These are phyloP conservation scores for Krasilnikovozyma curviuscula DNA, from an alignment of 768 basidiomycete genomes.

Conservation along the genomic window DNA sequence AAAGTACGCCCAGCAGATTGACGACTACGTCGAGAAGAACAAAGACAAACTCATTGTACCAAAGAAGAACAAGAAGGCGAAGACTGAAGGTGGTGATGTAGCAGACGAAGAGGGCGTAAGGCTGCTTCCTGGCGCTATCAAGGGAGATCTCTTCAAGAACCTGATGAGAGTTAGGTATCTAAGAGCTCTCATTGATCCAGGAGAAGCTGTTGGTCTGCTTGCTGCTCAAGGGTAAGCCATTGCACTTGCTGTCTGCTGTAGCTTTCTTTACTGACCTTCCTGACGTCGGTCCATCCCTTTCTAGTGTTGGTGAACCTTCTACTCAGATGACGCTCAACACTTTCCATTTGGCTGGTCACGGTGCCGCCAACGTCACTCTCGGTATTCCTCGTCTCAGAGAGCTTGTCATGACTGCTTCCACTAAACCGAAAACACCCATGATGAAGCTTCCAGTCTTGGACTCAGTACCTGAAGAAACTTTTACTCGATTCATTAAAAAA, in stretches of 20 bases:
- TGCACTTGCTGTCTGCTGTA: no score
- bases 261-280: background rate
- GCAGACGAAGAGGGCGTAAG: background rate
- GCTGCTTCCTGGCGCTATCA: constrained; percentile 12
- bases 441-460: constrained; percentile 65
- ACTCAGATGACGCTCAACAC: constrained; percentile 99
- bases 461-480: constrained; percentile 35
- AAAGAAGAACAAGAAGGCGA: constrained; percentile 20
- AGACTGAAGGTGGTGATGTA: no score
- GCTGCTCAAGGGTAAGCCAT: constrained; percentile 94
- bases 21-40: constrained; percentile 58
- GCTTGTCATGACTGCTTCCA: constrained; percentile 96
- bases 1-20: constrained; percentile 60
- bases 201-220: constrained; percentile 91
- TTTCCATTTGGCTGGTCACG: constrained; percentile 98
- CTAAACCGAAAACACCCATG: constrained; percentile 87
- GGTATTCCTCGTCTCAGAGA: constrained; percentile 97
- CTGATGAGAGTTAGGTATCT: constrained; percentile 87
- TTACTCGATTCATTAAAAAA: constrained; percentile 66
- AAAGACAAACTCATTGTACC: constrained; percentile 35
- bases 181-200: constrained; percentile 82
- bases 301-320: constrained; percentile 89
- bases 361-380: constrained; percentile 95
- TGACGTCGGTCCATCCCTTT: background rate
- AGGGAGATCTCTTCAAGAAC: constrained; percentile 44